Percentiles rank a stretch among this genome's conserved stretches.
Evolutionary conservation across 2,329 filamentous ascomycete genomes (phyloP).

Genomic region (Penicillium sp.): DNA sequence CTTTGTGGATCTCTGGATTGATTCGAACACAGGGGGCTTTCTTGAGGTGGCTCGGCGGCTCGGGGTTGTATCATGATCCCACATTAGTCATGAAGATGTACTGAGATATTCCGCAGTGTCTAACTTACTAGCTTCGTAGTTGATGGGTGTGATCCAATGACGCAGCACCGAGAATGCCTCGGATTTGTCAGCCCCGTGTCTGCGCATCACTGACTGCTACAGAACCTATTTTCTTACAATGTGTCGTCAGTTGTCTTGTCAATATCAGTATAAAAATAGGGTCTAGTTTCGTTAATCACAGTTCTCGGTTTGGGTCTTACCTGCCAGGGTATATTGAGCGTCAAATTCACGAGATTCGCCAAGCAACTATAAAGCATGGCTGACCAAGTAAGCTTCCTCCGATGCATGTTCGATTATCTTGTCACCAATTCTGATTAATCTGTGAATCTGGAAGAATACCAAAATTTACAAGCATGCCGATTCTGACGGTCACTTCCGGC

Average conservation of each 20-base stretch:
- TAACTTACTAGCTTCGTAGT: background rate
- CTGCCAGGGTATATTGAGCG: background rate
- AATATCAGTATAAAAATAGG: background rate
- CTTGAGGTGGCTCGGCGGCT: constrained; percentile 52
- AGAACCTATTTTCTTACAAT: background rate
- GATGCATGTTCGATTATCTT: background rate
- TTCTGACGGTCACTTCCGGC: constrained; percentile 52
- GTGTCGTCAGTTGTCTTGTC: background rate
- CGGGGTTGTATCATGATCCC: constrained; percentile 26
- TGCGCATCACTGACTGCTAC: background rate
- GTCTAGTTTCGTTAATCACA: background rate
- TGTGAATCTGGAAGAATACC: constrained; percentile 4
- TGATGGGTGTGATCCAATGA: constrained; percentile 6
- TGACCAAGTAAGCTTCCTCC: constrained; percentile 7
- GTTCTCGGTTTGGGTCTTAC: background rate
- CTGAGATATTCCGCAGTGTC: background rate
- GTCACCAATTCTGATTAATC: background rate
- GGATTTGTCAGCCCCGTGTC: constrained; percentile 8
- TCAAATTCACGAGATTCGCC: background rate
- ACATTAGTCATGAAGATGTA: background rate
- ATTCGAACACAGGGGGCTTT: constrained; percentile 51
- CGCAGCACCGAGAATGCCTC: background rate
- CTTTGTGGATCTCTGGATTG: constrained; percentile 66
- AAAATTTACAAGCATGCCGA: constrained; percentile 37
- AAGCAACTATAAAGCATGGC: constrained; percentile 7